A percentile compares a stretch with the other conserved stretches of the same genome.
These are phyloP conservation scores for Plasmodium reichenowi DNA, from an alignment of 169 alveolate species.

Conservation along the genomic window DNA sequence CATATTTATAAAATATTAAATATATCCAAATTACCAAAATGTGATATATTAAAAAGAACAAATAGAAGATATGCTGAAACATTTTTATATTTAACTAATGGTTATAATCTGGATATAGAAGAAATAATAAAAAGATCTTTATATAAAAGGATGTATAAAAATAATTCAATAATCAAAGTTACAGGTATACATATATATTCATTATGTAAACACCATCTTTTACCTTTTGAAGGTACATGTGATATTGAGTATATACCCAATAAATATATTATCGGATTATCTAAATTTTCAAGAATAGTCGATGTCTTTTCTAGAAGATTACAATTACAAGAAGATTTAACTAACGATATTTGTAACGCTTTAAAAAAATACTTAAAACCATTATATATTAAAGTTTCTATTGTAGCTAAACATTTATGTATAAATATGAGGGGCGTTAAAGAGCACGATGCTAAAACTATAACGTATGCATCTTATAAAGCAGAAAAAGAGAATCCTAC, in stretches of 20 bases:
- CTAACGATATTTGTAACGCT: conserved; percentile 58
- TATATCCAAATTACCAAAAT: conserved; percentile 21
- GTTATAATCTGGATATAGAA: conserved; percentile 32
- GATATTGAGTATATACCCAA: conserved; percentile 53
- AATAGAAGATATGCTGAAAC: conserved; percentile 40
- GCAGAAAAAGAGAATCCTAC: conserved; percentile 1
- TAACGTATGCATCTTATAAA: conserved; percentile 41
- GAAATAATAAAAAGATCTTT: conserved; percentile 37
- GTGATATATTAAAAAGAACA: conserved; percentile 58
- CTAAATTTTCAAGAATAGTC: conserved; percentile 58
- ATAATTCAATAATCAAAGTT: conserved; percentile 30
- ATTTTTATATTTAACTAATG: conserved; percentile 49
- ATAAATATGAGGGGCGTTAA: conserved; percentile 68
- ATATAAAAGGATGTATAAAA: conserved; percentile 63
- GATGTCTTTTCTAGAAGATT: conserved; percentile 48
- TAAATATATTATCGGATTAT: conserved; percentile 53
- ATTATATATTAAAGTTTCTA: conserved; percentile 31
- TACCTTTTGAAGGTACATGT: conserved; percentile 73
- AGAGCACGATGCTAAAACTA: conserved; percentile 54
- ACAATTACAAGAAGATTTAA: conserved; percentile 68
- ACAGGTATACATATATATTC: conserved; percentile 56
- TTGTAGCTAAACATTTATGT: conserved; percentile 61
- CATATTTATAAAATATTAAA: conserved; percentile 25
- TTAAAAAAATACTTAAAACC: conserved; percentile 63
- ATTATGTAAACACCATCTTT: conserved; percentile 66